Conservation (phyloP, 768 basidiomycete species). For the Pluteus cervinus region DNA sequence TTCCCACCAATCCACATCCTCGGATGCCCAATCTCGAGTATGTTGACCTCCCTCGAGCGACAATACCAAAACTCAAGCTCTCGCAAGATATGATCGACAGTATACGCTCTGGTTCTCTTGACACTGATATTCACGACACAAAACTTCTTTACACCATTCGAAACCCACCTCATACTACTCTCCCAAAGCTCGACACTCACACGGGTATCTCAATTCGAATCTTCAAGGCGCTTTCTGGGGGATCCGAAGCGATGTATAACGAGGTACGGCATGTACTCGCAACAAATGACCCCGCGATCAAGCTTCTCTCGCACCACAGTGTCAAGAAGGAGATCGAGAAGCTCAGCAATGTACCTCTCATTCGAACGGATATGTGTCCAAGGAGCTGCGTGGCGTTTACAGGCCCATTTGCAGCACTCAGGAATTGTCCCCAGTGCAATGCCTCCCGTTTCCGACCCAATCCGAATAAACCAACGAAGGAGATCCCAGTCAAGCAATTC, state of each 20-base stretch:
- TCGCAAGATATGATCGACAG: constrained; percentile 3
- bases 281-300: background rate
- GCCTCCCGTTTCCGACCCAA: background rate
- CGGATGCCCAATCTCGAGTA: too few species aligned
- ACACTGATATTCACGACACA: too few species aligned
- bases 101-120: too few species aligned
- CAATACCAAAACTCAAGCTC: constrained; percentile 3
- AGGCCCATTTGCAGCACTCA: constrained; percentile 1
- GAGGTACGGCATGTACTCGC: background rate
- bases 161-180: too few species aligned
- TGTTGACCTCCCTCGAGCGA: too few species aligned
- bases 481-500: constrained; percentile 2
- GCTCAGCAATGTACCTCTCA: background rate
- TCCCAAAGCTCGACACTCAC: background rate
- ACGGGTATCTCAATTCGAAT: background rate
- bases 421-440: constrained; percentile 1
- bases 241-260: constrained; percentile 3
- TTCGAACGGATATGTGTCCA: constrained; percentile 5
- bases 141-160: too few species aligned
- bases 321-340: constrained; percentile 1
- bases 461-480: background rate
- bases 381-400: constrained; percentile 4
- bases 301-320: constrained; percentile 1
- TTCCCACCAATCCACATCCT: too few species aligned
- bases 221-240: constrained; percentile 1